A percentile compares a stretch with the other conserved stretches of the same genome.
Evolutionary conservation across 208 protist species (phyloP).

Genomic region (Novymonas esmeraldas): DNA sequence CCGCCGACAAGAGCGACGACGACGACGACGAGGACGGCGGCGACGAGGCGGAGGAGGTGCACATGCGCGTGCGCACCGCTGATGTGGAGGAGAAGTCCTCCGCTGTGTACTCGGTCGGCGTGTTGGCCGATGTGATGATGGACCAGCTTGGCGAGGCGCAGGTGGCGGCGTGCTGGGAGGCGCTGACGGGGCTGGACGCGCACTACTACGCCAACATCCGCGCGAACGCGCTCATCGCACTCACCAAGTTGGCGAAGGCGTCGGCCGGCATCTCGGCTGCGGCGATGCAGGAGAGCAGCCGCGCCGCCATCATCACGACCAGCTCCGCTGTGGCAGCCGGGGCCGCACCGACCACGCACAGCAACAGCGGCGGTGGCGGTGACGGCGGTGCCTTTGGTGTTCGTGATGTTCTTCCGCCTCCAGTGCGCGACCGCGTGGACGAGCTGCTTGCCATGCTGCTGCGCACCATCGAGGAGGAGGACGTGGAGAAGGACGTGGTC

Average conservation of each 20-base stretch:
- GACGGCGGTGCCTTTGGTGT: constrained; percentile 8
- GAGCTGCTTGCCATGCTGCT: constrained; percentile 52
- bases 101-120: constrained; percentile 80
- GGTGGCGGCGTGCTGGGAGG: constrained; percentile 57
- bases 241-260: constrained; percentile 70
- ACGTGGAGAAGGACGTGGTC: constrained; percentile 78
- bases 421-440: constrained; percentile 56
- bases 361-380: no score
- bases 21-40: constrained; percentile 44
- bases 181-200: constrained; percentile 41
- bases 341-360: not conserved
- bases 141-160: constrained; percentile 48
- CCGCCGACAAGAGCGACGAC: constrained; percentile 23
- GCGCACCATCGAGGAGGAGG: constrained; percentile 49
- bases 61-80: constrained; percentile 74
- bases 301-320: constrained; percentile 8
- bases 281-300: constrained; percentile 33
- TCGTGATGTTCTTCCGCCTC: constrained; percentile 54
- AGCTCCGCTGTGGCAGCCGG: not conserved
- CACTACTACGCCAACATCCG: constrained; percentile 78
- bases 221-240: constrained; percentile 56
- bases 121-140: constrained; percentile 73
- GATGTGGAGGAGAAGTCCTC: constrained; percentile 86
- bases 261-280: constrained; percentile 36
- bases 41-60: constrained; percentile 66